Base-by-base conservation (phyloP, 148 eudicot species). In the Vaccinium myrtillus region DNA sequence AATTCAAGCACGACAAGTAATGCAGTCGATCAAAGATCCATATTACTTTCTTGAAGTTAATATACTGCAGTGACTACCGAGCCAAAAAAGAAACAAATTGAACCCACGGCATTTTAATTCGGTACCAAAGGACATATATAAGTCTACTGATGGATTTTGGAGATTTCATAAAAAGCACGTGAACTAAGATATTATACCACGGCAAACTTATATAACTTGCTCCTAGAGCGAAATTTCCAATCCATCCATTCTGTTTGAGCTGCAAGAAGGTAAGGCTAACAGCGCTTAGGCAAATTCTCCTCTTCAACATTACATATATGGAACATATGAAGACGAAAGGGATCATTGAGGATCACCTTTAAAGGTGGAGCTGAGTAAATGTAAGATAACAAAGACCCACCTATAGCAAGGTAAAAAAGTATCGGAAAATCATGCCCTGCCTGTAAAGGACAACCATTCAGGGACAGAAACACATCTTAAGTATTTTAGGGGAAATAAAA, bases 211-310 rank as follows among this genome's bases (percentile, higher is more conserved):
- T 97, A 88, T 97, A 97, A 89, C 99, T 97, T 61, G 98, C 93
- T 84, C 99, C 99, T 80, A 97, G 89, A 82, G 99, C 99, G 46
- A 97, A 97, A 91, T 97, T 97, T 67, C 99, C 99, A 65, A 94
- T 88, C 99, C 99, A 97, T 65, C 99, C 99, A 86, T 97, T 95
- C 75, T 97, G 99, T 87, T 97, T 97, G 88, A 97, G 99, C 99
- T 97, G 94, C 89, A 87, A 55, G 18, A 85, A 23, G 21, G 83
- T 3, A 19, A 81, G 27, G 70, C 51, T 55, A 49, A 54, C n/a
- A 78, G 79, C 19, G 18, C n/a, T 61, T 75, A 83, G 80, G 4
- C 67, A 46, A 23, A 67, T 46, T 65, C 82, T 48, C 39, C 69
- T 61, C 25, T 46, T 69, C 30, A 56, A 55, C 48, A 61, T 18